phyloP scores from a whole-genome alignment of 2,329 filamentous ascomycete genomes.

The Penicillium sp. region DNA sequence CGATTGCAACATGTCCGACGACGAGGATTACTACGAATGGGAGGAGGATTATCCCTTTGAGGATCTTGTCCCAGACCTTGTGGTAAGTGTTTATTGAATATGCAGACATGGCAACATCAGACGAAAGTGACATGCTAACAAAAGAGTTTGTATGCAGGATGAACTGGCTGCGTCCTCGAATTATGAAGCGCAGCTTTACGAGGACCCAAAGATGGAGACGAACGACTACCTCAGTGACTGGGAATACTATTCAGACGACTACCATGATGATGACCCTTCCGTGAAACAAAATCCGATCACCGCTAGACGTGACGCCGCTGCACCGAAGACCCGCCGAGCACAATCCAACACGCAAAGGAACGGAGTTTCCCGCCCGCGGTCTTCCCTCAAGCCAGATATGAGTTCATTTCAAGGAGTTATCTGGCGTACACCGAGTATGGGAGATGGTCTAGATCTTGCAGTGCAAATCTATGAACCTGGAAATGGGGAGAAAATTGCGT shows the following conservation, averaged over 20 bases:
- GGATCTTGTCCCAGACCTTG: constrained; percentile 41
- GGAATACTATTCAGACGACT: constrained; percentile 52
- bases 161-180: constrained; percentile 48
- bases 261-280: constrained; percentile 49
- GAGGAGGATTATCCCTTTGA: constrained; percentile 42
- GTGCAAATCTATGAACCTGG: constrained; percentile 44
- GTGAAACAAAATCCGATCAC: constrained; percentile 29
- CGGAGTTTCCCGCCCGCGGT: constrained; percentile 12
- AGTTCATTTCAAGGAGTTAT: constrained; percentile 46
- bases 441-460: constrained; percentile 27
- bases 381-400: constrained; percentile 25
- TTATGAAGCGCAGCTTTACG: constrained; percentile 45
- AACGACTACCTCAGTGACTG: constrained; percentile 50
- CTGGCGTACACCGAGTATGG: constrained; percentile 41
- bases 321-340: constrained; percentile 23
- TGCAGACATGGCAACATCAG: neutral
- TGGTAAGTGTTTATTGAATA: constrained; percentile 31
- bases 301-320: constrained; percentile 17
- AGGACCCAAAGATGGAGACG: constrained; percentile 45
- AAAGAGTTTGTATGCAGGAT: constrained; percentile 36
- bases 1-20: constrained; percentile 40
- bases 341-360: constrained; percentile 16
- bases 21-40: constrained; percentile 43
- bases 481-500: constrained; percentile 46
- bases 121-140: neutral